Evolutionary conservation across 805 yeast species (phyloP).

Genomic region (Spathaspora passalidarum): DNA sequence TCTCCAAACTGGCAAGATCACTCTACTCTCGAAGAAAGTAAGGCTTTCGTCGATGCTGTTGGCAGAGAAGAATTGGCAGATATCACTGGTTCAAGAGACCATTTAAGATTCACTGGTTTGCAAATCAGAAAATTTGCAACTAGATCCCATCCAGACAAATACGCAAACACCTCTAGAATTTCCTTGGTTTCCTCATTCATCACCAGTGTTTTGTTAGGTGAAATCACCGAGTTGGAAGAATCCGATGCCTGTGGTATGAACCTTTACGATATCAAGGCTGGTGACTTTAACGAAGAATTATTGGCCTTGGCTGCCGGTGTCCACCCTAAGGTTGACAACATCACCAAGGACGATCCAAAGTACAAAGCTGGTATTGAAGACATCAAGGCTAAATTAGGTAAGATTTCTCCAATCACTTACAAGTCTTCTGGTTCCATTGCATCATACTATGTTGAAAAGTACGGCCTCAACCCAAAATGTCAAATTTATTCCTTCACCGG

Average conservation of each 20-base stretch:
- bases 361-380: conserved; percentile 31
- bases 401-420: conserved; percentile 49
- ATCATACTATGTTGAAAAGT: conserved; percentile 58
- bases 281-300: conserved; percentile 54
- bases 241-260: conserved; percentile 96
- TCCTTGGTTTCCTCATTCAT: conserved; percentile 77
- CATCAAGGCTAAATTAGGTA: conserved; percentile 52
- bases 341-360: conserved; percentile 13
- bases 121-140: conserved; percentile 75
- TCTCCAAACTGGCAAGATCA: conserved; percentile 97
- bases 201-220: conserved; percentile 67
- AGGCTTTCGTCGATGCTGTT: conserved; percentile 53
- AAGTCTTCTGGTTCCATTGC: conserved; percentile 52
- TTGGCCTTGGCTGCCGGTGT: conserved; percentile 53
- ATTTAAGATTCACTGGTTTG: conserved; percentile 88
- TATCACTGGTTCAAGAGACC: conserved; percentile 83
- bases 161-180: conserved; percentile 57
- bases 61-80: conserved; percentile 64
- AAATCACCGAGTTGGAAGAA: conserved; percentile 64
- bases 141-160: conserved; percentile 48
- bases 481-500: conserved; percentile 79
- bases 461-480: conserved; percentile 60
- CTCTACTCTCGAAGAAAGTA: conserved; percentile 70
- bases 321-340: conserved; percentile 42
- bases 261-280: conserved; percentile 64